Evolutionary conservation across 495 filamentous ascomycete genomes (phyloP), one percentile per base, ranked within the genome.

Genomic region (Staphylotrichum longicolle): DNA sequence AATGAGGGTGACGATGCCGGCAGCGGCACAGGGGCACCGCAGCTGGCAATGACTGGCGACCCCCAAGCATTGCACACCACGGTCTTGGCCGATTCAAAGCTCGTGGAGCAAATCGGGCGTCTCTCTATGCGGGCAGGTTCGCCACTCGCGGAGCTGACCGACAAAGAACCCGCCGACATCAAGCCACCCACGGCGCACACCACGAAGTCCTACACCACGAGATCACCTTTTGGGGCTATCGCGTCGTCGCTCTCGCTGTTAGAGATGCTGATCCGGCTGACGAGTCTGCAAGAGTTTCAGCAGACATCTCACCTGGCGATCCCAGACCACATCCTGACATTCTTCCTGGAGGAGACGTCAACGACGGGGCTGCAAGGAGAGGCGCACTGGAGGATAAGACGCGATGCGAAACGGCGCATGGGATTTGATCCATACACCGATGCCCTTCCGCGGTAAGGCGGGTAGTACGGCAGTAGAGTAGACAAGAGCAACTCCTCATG

Each of bases 231-330:
- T 57, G 77, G 64, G 49, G 72, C 71, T 35, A 86, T 96, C 56
- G 85, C 86, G 12, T 93, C 93, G 12, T 93, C 89, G 0, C 85
- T 99, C 7, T 98, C 94, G 8, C 86, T 97, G 51, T 85, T 99
- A 27, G 95, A 99, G 74, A 95, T 91, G 74, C 81, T 98, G 45
- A 85, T 99, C 58, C 93, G 95, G 58, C 85, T 99, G 30, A 90
- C 89, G 7, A 88, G 91, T 48, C 82, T 98, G n/a, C 94, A 98
- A 72, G 93, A 98, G 78, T 96, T 94, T 74, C 91, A 96, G 69
- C 95, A 99, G 82, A 82, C 86, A 46, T 91, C 91, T 1, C 95
- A 99, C 66, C 84, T 98, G 37, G 83, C 91, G 40, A 95, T 97
- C 66, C 90, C 88, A n/a, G 95, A 99, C 69, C 91, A 99, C 71